Conservation (phyloP, 2,329 filamentous ascomycete species). For the Stagonosporopsis rhizophila region DNA sequence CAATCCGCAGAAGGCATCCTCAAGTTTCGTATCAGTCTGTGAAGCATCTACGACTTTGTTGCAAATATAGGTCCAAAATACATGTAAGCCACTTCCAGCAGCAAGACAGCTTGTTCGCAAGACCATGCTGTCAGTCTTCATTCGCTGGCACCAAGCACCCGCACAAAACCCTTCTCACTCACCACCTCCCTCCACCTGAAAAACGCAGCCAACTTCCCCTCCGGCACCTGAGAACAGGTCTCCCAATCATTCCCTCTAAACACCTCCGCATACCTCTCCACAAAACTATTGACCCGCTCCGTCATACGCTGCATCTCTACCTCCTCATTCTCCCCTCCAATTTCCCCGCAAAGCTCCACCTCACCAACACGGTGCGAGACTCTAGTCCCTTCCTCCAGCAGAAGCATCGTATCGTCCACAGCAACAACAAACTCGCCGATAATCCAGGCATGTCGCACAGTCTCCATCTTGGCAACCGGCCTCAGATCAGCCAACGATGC, state of each 20-base stretch:
- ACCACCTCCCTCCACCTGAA: neutral
- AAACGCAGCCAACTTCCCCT: slow-evolving; percentile 5
- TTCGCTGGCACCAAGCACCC: neutral
- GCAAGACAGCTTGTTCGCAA: neutral
- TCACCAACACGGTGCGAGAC: neutral
- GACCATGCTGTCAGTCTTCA: neutral
- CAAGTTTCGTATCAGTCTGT: neutral
- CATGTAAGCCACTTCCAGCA: neutral
- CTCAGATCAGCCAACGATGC: neutral
- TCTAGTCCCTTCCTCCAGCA: neutral
- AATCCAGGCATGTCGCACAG: neutral
- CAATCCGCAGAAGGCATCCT: too few relatives aligned
- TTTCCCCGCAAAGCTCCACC: neutral
- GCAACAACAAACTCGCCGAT: neutral
- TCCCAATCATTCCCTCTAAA: neutral
- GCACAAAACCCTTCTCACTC: neutral
- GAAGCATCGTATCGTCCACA: neutral
- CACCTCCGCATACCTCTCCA: neutral
- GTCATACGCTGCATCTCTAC: neutral
- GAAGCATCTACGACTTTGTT: neutral
- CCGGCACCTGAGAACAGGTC: neutral
- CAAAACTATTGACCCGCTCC: neutral
- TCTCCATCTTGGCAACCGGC: neutral
- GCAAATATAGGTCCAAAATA: neutral
- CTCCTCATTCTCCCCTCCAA: neutral